Evolutionary conservation across 495 filamentous ascomycete genomes (phyloP), one percentile per base, ranked within the genome.

Genomic region (Xylaria intraflava): DNA sequence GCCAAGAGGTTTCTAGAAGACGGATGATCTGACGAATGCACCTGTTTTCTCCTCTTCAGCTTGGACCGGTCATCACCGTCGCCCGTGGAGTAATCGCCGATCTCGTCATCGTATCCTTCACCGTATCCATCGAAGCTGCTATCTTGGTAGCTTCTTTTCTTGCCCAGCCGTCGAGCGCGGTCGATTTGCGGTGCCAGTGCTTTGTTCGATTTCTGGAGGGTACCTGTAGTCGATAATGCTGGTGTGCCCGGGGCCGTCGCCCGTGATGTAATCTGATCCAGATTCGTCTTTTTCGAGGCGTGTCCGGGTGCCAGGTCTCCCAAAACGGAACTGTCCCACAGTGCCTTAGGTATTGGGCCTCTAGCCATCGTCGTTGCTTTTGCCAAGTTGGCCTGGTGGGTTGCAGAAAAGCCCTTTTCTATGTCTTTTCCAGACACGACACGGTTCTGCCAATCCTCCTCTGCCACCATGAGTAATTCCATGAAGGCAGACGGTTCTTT

Each of bases 81-180:
- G 35, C 72, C 73, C 19, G 75, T 78, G 35, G 76, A 80, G 45
- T 80, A 81, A 17, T 76, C 77, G 24, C 72, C 75, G 1, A 58
- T 55, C 52, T 79, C 76, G 49, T 80, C 78, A 1, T 64, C 68
- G 42, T 59, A 79, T 17, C 78, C 75, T 51, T 81, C 78, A 22
- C 74, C 77, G 58, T 81, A 81, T 39, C 78, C 78, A 53, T 81
- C 78, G 58, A 72, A 81, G 58, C 75, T 81, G 51, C 68, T 73
- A 57, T 80, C 78, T 41, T 72, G 72, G 60, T 75, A 82, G 51
- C 72, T 71, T 55, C 76, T 67, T 65, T 75, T 79, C 69, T 76
- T 79, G 1, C 61, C 61, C 7, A 62, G 30, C 38, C 64, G 64
- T 57, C 51, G 51, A 52, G 66, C 52, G 36, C 59, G 59, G 56